Evolutionary conservation across 192 early-diverging fungal genomes (phyloP).

Genomic region (Geranomyces variabilis): DNA sequence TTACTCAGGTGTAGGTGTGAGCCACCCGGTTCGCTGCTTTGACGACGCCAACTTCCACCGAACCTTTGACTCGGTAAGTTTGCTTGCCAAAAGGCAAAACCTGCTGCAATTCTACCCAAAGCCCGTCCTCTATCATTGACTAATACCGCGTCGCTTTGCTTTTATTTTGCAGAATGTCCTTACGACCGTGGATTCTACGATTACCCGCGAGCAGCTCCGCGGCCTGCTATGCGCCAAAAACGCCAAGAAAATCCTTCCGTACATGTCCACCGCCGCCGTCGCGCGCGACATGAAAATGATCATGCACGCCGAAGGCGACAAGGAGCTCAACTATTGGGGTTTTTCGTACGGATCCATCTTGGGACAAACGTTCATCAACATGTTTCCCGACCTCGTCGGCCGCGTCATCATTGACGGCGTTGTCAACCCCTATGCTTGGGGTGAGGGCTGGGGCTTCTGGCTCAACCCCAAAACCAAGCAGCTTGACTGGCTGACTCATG

Average conservation of each 20-base stretch:
- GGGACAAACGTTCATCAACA: conserved; percentile 51
- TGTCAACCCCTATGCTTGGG: conserved; percentile 28
- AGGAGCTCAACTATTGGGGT: conserved; percentile 47
- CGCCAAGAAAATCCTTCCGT: conserved; percentile 33
- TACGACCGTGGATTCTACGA: not conserved
- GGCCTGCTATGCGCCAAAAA: conserved; percentile 32
- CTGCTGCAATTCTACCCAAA: too few relatives aligned
- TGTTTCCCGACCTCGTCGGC: conserved; percentile 54
- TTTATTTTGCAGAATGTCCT: not conserved
- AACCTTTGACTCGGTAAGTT: conserved; percentile 10
- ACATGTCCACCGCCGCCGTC: conserved; percentile 45
- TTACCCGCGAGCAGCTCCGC: conserved; percentile 5
- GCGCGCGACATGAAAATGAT: conserved; percentile 52
- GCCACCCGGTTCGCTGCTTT: conserved; percentile 35
- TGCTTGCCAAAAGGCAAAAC: too few relatives aligned
- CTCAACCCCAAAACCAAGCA: not conserved
- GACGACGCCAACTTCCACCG: conserved; percentile 12
- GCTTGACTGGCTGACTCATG: conserved; percentile 9
- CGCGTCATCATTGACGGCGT: conserved; percentile 52
- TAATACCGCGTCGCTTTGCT: too few relatives aligned
- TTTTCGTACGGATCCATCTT: conserved; percentile 51
- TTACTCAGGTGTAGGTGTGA: conserved; percentile 40
- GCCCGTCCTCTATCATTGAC: too few relatives aligned
- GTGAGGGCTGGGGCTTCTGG: conserved; percentile 7
- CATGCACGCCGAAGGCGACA: conserved; percentile 38